Conservation (phyloP, 305 asterid genomes). For the Rubia occidens region DNA sequence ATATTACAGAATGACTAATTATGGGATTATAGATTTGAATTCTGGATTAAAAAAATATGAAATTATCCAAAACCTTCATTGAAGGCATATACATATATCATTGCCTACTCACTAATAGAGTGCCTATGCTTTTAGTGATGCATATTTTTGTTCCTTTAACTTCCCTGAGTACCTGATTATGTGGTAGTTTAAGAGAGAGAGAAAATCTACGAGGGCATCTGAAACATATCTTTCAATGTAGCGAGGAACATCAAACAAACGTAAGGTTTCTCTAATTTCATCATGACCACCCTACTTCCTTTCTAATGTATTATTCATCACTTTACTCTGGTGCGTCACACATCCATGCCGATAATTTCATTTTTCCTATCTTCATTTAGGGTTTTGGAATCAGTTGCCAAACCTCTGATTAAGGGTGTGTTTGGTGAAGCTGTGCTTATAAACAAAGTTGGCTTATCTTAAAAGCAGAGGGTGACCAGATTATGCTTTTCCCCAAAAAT, state of each 20-base stretch:
- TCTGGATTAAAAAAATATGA: neutral
- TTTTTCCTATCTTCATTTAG: neutral
- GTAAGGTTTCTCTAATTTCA: neutral
- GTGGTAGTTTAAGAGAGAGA: neutral
- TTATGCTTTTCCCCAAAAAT: too few relatives aligned
- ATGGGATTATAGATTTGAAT: neutral
- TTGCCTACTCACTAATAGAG: neutral
- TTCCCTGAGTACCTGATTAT: neutral
- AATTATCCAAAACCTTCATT: neutral
- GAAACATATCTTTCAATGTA: neutral
- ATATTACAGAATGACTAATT: neutral
- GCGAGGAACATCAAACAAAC: neutral
- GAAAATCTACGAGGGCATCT: neutral
- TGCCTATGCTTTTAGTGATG: neutral
- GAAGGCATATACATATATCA: neutral
- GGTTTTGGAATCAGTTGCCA: neutral
- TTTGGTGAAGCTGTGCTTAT: too few relatives aligned
- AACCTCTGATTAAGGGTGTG: neutral
- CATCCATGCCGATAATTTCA: neutral
- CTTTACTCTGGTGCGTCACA: neutral
- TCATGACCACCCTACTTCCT: neutral
- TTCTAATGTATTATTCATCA: neutral
- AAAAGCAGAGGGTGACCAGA: too few relatives aligned
- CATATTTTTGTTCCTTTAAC: neutral
- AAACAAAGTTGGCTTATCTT: too few relatives aligned